A percentile compares a stretch with the other conserved stretches of the same genome.
phyloP scores from a whole-genome alignment of 768 basidiomycete genomes.

The Kwoniella sp. region DNA sequence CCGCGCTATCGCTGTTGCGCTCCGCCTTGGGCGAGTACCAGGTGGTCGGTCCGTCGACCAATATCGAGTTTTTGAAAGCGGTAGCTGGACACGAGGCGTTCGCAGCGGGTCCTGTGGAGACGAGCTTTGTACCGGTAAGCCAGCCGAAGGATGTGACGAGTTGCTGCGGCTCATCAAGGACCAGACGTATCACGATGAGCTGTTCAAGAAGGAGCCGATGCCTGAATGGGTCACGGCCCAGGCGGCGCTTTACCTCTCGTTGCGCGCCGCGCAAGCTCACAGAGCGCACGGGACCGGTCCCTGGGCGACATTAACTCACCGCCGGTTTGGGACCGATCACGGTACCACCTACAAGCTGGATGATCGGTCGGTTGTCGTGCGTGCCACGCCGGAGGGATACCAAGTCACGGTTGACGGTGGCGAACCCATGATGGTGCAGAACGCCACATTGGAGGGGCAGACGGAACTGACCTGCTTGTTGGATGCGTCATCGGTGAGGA shows the following conservation, averaged over 20 bases:
- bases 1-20: slow-evolving; percentile 74
- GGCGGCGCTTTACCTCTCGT: slow-evolving; percentile 65
- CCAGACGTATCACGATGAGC: slow-evolving; percentile 76
- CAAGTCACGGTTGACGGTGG: slow-evolving; percentile 5
- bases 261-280: not conserved
- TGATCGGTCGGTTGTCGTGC: slow-evolving; percentile 56
- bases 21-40: slow-evolving; percentile 81
- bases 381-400: slow-evolving; percentile 5
- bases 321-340: slow-evolving; percentile 74
- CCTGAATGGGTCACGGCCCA: slow-evolving; percentile 66
- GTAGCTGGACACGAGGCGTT: slow-evolving; percentile 76
- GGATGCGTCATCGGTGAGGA: slow-evolving; percentile 42
- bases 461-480: slow-evolving; percentile 4
- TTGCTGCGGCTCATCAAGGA: slow-evolving; percentile 1
- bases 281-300: slow-evolving; percentile 49
- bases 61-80: slow-evolving; percentile 77
- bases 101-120: slow-evolving; percentile 74
- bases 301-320: slow-evolving; percentile 67
- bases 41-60: slow-evolving; percentile 86
- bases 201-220: slow-evolving; percentile 69
- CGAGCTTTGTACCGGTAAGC: slow-evolving; percentile 86
- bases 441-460: not conserved
- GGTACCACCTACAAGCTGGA: slow-evolving; percentile 54
- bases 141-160: no score
- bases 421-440: slow-evolving; percentile 9